These are phyloP conservation scores for Sporothrix dimorphospora DNA, from an alignment of 2,329 filamentous ascomycete genomes.

Conservation along the genomic window DNA sequence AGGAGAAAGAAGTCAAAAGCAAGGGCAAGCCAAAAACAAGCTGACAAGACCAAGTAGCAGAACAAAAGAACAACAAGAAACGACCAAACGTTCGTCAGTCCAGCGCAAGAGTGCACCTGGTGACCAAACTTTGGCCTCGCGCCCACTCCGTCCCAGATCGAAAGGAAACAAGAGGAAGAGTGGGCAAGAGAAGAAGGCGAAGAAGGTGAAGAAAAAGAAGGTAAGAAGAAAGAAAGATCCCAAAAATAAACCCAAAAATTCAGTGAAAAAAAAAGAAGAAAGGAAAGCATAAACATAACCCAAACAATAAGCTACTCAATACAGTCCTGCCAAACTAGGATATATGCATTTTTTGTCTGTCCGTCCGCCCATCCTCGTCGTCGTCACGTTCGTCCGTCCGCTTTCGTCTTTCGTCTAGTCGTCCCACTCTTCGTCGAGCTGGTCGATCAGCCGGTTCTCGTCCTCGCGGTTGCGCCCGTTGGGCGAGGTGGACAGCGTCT, in stretches of 20 bases:
- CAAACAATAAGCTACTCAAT: constrained; percentile 17
- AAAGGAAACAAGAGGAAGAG: background rate
- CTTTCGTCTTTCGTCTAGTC: constrained; percentile 41
- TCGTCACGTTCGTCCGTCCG: background rate
- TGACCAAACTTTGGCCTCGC: background rate
- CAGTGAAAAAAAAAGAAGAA: background rate
- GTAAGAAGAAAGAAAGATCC: background rate
- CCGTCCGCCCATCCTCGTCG: background rate
- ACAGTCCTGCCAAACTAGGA: background rate
- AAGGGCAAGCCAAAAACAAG: background rate
- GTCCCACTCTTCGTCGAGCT: constrained; percentile 97
- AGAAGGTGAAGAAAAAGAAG: background rate
- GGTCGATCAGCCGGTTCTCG: constrained; percentile 92
- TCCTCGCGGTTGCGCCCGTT: constrained; percentile 66
- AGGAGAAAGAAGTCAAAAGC: background rate
- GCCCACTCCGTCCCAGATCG: background rate
- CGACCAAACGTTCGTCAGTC: background rate
- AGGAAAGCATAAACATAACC: background rate
- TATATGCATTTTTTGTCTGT: background rate
- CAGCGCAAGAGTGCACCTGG: background rate
- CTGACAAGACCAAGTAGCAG: background rate
- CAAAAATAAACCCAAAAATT: background rate
- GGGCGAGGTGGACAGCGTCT: constrained; percentile 60
- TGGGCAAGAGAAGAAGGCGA: background rate
- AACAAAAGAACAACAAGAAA: background rate